phyloP scores from a whole-genome alignment of 2,329 filamentous ascomycete genomes.

The Leptographium procerum region DNA sequence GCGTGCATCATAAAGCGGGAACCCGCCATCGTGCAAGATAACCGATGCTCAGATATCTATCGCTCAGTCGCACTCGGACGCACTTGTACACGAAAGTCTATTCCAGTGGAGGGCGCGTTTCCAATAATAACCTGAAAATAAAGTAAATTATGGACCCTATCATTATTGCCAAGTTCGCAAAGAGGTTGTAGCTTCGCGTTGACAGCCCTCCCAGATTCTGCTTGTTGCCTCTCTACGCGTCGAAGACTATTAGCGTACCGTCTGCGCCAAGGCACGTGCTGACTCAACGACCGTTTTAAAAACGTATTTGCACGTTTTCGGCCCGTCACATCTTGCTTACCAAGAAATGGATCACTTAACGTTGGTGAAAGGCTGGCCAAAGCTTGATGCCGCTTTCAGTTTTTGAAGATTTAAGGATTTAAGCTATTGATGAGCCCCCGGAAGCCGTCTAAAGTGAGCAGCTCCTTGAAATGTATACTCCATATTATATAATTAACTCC shows the following conservation, averaged over 20 bases:
- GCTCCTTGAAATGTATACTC: slow-evolving; percentile 8
- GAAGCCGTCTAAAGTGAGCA: neutral
- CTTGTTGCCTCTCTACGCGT: neutral
- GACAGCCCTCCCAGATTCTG: neutral
- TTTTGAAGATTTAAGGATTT: neutral
- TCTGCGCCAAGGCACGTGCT: neutral
- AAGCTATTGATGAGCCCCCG: neutral
- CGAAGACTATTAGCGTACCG: neutral
- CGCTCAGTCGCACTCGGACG: no score
- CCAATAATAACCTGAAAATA: neutral
- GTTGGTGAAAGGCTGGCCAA: no score
- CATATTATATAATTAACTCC: slow-evolving; percentile 7
- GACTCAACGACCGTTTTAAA: neutral
- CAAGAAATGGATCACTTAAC: neutral
- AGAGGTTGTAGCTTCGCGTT: neutral
- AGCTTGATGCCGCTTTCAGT: no score
- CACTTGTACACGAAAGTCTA: neutral
- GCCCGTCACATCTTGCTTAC: neutral
- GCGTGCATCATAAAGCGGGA: neutral
- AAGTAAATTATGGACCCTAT: neutral
- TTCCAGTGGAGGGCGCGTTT: neutral
- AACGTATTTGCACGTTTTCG: neutral
- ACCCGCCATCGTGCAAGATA: neutral
- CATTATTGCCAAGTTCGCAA: neutral
- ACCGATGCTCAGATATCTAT: neutral